Evolutionary conservation across 257 asterid species (phyloP).

Genomic region (Nicotiana attenuata): DNA sequence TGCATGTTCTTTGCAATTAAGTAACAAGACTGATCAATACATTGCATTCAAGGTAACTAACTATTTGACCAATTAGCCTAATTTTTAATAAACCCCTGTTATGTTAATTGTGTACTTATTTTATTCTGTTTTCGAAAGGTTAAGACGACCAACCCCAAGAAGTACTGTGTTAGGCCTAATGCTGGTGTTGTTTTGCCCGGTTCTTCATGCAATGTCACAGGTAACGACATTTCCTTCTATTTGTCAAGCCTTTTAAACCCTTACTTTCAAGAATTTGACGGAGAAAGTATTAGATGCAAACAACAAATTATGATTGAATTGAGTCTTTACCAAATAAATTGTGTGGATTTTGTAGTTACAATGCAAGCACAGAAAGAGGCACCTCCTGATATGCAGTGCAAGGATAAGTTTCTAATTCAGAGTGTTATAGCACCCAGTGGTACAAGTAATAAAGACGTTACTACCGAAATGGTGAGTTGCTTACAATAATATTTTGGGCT

Average conservation of each 20-base stretch:
- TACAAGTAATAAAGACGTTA: constrained; percentile 50
- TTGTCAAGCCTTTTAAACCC: not conserved
- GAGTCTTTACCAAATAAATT: not conserved
- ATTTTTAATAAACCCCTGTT: not conserved
- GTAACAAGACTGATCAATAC: constrained; percentile 67
- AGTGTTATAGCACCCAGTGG: constrained; percentile 71
- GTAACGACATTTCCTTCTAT: constrained; percentile 24
- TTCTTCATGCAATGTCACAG: constrained; percentile 65
- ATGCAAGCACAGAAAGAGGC: constrained; percentile 84
- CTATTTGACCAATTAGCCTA: not conserved
- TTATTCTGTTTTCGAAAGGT: constrained; percentile 35
- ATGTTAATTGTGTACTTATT: not conserved
- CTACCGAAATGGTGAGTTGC: constrained; percentile 57
- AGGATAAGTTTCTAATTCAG: constrained; percentile 83
- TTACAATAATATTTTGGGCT: not conserved
- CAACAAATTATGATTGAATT: not conserved
- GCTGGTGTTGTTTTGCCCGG: constrained; percentile 71
- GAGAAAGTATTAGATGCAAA: not conserved
- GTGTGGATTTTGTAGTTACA: constrained; percentile 43
- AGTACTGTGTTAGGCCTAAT: constrained; percentile 84
- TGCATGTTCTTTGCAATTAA: constrained; percentile 71
- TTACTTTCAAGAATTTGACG: not conserved
- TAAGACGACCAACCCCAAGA: constrained; percentile 84
- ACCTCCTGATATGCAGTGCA: constrained; percentile 76
- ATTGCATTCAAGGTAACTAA: constrained; percentile 73